These are phyloP conservation scores for Mycena floridula DNA, from an alignment of 768 basidiomycete genomes.

Conservation along the genomic window DNA sequence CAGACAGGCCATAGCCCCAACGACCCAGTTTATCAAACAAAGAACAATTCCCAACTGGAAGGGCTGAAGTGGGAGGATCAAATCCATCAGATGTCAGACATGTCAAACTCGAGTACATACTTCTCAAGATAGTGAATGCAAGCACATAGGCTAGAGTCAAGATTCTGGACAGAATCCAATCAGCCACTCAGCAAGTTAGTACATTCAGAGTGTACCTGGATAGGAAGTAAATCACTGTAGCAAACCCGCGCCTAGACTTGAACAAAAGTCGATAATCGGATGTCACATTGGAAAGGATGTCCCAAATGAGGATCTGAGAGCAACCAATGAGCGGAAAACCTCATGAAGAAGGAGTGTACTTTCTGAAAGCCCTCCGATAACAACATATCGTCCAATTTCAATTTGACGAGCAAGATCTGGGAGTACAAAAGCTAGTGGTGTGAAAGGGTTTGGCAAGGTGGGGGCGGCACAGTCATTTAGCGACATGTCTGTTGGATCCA, in stretches of 20 bases:
- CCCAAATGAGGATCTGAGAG: conserved; percentile 21
- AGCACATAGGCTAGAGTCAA: conserved; percentile 9
- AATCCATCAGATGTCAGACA: not conserved
- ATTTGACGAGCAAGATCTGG: conserved; percentile 19
- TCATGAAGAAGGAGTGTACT: not conserved
- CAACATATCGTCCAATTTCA: conserved; percentile 20
- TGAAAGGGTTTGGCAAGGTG: conserved; percentile 20
- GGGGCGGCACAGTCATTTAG: conserved; percentile 19
- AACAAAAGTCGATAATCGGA: conserved; percentile 16
- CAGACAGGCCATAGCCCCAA: conserved; percentile 15
- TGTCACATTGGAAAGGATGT: conserved; percentile 16
- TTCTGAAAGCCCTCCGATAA: conserved; percentile 4
- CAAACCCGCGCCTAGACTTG: conserved; percentile 9
- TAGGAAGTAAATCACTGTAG: conserved; percentile 17
- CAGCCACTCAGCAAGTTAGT: not conserved
- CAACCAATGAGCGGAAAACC: not conserved
- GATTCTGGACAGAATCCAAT: conserved; percentile 6
- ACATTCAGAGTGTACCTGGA: conserved; percentile 6
- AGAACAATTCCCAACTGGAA: conserved; percentile 1
- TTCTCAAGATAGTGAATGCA: conserved; percentile 11
- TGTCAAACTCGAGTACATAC: conserved; percentile 9
- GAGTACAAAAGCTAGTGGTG: conserved; percentile 23
- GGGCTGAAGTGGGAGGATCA: not conserved
- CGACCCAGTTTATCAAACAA: not conserved
- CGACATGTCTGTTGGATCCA: conserved; percentile 16